A percentile compares a stretch with the other conserved stretches of the same genome.
These are phyloP conservation scores for Fusarium tupiense DNA, from an alignment of 2,329 filamentous ascomycete genomes.

Conservation along the genomic window DNA sequence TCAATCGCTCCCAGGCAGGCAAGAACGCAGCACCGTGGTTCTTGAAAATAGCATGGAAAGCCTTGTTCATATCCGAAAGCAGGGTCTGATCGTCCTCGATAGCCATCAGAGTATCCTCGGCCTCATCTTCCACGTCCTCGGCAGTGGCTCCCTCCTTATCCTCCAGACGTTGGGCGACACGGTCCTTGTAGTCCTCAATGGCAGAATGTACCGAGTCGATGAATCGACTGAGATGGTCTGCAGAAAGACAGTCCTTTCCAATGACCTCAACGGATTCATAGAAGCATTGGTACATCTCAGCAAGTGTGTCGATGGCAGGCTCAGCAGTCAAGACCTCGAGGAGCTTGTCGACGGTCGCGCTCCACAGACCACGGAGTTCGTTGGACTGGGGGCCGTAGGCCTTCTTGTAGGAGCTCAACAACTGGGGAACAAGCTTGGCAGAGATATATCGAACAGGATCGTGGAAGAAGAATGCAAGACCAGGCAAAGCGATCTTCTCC, in stretches of 20 bases:
- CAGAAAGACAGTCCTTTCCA: conserved; percentile 82
- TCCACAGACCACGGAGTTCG: conserved; percentile 85
- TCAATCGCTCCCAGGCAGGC: conserved; percentile 85
- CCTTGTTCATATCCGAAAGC: conserved; percentile 99
- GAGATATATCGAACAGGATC: conserved; percentile 96
- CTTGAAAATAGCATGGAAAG: conserved; percentile 99
- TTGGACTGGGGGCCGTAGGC: conserved; percentile 83
- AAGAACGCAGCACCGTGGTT: conserved; percentile 89
- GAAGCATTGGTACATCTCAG: conserved; percentile 99
- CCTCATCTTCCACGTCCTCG: conserved; percentile 90
- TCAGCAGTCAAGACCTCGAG: conserved; percentile 94
- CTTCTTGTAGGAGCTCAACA: conserved; percentile 94
- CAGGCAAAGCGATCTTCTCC: conserved; percentile 94
- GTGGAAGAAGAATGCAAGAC: conserved; percentile 98
- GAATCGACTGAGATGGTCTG: conserved; percentile 84
- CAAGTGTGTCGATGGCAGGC: conserved; percentile 93
- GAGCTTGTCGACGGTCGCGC: conserved; percentile 85
- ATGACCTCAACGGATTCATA: conserved; percentile 97
- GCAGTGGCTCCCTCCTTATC: conserved; percentile 77
- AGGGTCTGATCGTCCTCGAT: conserved; percentile 98
- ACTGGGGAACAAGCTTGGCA: conserved; percentile 91
- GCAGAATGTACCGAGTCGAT: conserved; percentile 87
- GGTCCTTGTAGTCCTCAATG: conserved; percentile 90
- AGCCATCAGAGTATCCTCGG: conserved; percentile 86
- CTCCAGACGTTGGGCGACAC: conserved; percentile 84